These are phyloP conservation scores for Lachnellula hyalina DNA, from an alignment of 2,329 filamentous ascomycete genomes.

Conservation along the genomic window DNA sequence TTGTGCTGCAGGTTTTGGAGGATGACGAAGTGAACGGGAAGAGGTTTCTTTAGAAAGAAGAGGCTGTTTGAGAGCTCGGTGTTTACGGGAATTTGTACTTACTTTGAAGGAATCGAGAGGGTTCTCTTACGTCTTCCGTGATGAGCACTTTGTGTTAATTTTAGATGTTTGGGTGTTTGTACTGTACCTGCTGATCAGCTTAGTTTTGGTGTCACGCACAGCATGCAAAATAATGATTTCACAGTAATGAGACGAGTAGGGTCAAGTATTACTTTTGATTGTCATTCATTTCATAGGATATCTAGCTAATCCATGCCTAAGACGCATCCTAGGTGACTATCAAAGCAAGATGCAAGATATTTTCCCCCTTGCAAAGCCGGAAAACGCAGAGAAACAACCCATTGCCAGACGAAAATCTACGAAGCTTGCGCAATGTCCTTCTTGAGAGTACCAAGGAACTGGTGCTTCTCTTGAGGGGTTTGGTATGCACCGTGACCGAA, in stretches of 20 bases:
- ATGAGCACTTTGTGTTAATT: too few species aligned
- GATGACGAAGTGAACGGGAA: not conserved
- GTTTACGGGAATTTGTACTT: not conserved
- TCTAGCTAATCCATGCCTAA: slow-evolving; percentile 23
- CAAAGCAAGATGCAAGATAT: slow-evolving; percentile 25
- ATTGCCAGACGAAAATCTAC: slow-evolving; percentile 39
- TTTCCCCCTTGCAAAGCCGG: slow-evolving; percentile 23
- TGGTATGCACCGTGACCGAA: slow-evolving; percentile 99
- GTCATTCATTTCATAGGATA: slow-evolving; percentile 24
- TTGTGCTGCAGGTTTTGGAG: not conserved
- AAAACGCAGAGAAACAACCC: slow-evolving; percentile 25
- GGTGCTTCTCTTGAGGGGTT: slow-evolving; percentile 95
- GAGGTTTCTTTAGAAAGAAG: too few species aligned
- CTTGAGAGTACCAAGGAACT: slow-evolving; percentile 98
- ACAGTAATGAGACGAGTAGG: too few species aligned
- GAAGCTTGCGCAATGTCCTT: slow-evolving; percentile 70
- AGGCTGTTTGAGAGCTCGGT: not conserved
- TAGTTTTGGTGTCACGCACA: too few species aligned
- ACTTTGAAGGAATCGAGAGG: slow-evolving; percentile 11
- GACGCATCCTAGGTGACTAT: slow-evolving; percentile 16
- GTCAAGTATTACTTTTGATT: too few species aligned
- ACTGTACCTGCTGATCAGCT: too few species aligned
- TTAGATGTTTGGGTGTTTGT: too few species aligned
- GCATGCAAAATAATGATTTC: too few species aligned
- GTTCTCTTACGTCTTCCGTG: too few species aligned